phyloP scores from a whole-genome alignment of 2,329 filamentous ascomycete species.

The Cordyceps tenuipes region DNA sequence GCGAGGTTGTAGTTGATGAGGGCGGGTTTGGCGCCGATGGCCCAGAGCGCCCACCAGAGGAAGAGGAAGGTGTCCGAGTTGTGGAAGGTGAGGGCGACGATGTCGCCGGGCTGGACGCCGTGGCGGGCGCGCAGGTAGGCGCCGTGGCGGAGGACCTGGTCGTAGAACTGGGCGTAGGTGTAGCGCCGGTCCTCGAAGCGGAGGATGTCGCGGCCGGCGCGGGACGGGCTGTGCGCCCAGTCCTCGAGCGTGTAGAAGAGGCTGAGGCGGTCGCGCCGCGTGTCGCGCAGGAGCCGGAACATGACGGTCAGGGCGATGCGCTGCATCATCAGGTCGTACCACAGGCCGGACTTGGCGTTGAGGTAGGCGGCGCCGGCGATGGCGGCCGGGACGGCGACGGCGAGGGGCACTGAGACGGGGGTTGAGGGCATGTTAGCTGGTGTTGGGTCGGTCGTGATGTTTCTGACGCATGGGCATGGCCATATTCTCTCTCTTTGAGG shows the following conservation, averaged over 20 bases:
- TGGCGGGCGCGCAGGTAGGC: constrained; percentile 61
- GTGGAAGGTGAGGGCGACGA: constrained; percentile 73
- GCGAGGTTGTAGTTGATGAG: constrained; percentile 84
- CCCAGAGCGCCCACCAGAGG: constrained; percentile 70
- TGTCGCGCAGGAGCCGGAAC: constrained; percentile 35
- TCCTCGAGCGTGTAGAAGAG: constrained; percentile 69
- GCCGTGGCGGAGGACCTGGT: constrained; percentile 62
- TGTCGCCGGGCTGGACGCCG: constrained; percentile 58
- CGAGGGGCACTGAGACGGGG: constrained; percentile 38
- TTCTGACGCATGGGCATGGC: neutral
- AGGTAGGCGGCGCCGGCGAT: constrained; percentile 66
- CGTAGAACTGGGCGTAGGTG: constrained; percentile 70
- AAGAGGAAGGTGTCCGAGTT: constrained; percentile 75
- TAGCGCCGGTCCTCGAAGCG: constrained; percentile 60
- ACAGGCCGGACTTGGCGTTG: constrained; percentile 61
- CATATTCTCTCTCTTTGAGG: neutral
- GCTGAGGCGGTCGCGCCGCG: constrained; percentile 54
- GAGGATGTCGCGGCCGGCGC: constrained; percentile 50
- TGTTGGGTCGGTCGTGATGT: neutral
- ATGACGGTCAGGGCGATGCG: constrained; percentile 40
- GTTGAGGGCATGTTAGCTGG: neutral
- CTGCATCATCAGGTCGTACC: constrained; percentile 58
- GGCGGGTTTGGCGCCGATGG: constrained; percentile 72
- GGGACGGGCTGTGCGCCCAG: constrained; percentile 43
- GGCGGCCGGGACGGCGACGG: constrained; percentile 50